These are phyloP conservation scores for Penicillium antarcticum DNA, from an alignment of 495 filamentous ascomycete genomes.

Conservation along the genomic window DNA sequence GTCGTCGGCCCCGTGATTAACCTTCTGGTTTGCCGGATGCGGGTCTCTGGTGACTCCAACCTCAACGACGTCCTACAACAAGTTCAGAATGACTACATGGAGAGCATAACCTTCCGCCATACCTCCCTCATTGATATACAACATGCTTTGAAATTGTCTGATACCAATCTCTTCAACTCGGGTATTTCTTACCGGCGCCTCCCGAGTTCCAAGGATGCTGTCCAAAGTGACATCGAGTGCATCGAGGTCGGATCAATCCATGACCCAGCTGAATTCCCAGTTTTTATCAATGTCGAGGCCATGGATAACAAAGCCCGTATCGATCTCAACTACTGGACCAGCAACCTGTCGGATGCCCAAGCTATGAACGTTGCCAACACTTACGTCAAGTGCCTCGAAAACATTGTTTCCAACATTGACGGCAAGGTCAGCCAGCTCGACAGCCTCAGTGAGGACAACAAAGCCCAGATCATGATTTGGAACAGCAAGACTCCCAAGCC, in stretches of 20 bases:
- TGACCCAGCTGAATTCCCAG: constrained; percentile 54
- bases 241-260: constrained; percentile 41
- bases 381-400: constrained; percentile 43
- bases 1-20: constrained; percentile 54
- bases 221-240: constrained; percentile 33
- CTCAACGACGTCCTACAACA: constrained; percentile 32
- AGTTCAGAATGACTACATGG: constrained; percentile 50
- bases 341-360: constrained; percentile 43
- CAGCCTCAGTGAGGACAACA: constrained; percentile 33
- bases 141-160: constrained; percentile 40
- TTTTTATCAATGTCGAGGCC: constrained; percentile 54
- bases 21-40: constrained; percentile 50
- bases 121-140: constrained; percentile 53
- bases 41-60: constrained; percentile 18
- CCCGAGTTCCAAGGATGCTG: constrained; percentile 16
- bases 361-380: constrained; percentile 50
- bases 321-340: constrained; percentile 58
- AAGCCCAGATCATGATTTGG: constrained; percentile 40
- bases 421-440: constrained; percentile 35
- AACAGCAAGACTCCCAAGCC: constrained; percentile 36
- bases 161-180: constrained; percentile 39
- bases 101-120: constrained; percentile 45
- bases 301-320: constrained; percentile 42
- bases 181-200: constrained; percentile 45
- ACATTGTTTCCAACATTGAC: constrained; percentile 35